Evolutionary conservation across 805 yeast species (phyloP), one percentile per base, ranked within the genome.

Genomic region (Lipomyces sp.): DNA sequence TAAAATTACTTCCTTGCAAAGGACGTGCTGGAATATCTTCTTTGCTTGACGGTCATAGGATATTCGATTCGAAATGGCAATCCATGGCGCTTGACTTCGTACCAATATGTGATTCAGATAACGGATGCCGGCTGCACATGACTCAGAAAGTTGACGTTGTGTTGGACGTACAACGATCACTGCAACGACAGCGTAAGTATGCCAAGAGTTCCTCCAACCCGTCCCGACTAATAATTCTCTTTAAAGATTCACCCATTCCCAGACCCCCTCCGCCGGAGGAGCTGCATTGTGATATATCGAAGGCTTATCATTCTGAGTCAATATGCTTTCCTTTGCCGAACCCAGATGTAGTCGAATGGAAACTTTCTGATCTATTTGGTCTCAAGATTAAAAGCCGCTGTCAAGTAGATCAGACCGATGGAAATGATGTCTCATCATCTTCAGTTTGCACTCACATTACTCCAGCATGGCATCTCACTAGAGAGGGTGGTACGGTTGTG

Each of bases 41-140:
- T 0, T 80, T 94, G 53, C 80, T 95, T 32, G 96, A 92, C 73
- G 98, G 99, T 24, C 75, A 73, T 62, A 60, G 60, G 34, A 84
- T 92, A 7, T 95, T 92, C 77, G 97, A 92, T 74, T 87, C 97
- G 0, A 86, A 88, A 69, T 95, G 98, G 98, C 97, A 93, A 71
- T 86, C 93, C 53, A 88, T 95, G 92, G 84, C 97, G 1, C 86
- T 95, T 57, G 98, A 94, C 75, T 82, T 94, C 33, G 78, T 78
- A 18, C 87, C 92, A 0, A 78, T 78, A 11, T 87, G 92, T 71
- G 79, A 76, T 32, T 78, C 68, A 2, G 65, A 72, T 0, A 60
- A 64, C 4, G 57, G 57, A 13, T 89, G 92, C 70, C 76, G 78
- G 54, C 83, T 84, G 72, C 76, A 80, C 29, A 82, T 92, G 86